Conservation (phyloP, 805 yeast genomes). For the Priceomyces melissophilus region DNA sequence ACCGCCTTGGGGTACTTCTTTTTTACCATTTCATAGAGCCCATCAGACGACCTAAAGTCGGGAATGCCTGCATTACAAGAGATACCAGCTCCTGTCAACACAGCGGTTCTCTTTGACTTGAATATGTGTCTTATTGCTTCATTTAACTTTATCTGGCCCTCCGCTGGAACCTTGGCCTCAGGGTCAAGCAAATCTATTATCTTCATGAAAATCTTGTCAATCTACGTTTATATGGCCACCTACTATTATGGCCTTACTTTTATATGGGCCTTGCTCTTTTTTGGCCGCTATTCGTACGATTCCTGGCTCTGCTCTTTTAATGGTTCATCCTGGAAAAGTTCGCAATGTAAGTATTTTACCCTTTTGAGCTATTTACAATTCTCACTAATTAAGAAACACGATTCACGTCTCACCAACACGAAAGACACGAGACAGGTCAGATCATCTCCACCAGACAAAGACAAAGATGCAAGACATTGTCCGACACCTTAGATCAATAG, state of each 20-base stretch:
- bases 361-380: slow-evolving; percentile 4
- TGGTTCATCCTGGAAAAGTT: slow-evolving; percentile 1
- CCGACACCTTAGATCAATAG: no score
- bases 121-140: slow-evolving; percentile 40
- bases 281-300: no score
- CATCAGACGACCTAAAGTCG: slow-evolving; percentile 82
- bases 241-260: no score
- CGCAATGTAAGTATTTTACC: slow-evolving; percentile 6
- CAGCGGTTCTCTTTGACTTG: slow-evolving; percentile 58
- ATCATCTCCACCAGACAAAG: no score
- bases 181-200: slow-evolving; percentile 20
- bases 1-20: slow-evolving; percentile 55
- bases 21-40: slow-evolving; percentile 75
- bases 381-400: slow-evolving; percentile 5
- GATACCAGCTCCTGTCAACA: slow-evolving; percentile 93
- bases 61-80: slow-evolving; percentile 98
- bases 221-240: no score
- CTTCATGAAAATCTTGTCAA: slow-evolving; percentile 19
- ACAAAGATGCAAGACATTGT: no score
- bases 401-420: background rate
- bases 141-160: slow-evolving; percentile 30
- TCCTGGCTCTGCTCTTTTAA: no score
- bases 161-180: slow-evolving; percentile 18
- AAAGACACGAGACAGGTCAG: no score
- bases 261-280: no score